Conservation (phyloP, 805 yeast genomes). For the Candida incommunis region DNA sequence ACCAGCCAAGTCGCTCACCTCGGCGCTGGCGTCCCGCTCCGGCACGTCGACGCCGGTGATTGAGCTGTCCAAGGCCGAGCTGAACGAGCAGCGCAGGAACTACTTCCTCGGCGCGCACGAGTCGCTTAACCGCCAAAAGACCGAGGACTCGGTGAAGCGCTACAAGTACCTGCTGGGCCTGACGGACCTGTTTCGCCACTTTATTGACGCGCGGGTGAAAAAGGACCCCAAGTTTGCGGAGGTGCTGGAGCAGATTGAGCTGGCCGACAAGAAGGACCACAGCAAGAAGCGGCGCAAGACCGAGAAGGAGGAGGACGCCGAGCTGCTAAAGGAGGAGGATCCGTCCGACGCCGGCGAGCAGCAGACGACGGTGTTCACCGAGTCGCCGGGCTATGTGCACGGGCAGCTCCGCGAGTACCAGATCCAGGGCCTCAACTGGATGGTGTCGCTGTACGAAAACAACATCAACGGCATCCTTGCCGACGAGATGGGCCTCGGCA, state of each 20-base stretch:
- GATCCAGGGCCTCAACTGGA: constrained; percentile 91
- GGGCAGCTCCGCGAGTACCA: constrained; percentile 86
- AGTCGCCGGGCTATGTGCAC: constrained; percentile 61
- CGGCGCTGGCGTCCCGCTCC: not conserved
- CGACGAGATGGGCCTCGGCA: constrained; percentile 97
- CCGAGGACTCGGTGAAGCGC: constrained; percentile 58
- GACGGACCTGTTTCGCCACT: constrained; percentile 78
- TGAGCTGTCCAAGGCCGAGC: constrained; percentile 12
- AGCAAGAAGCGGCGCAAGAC: constrained; percentile 54
- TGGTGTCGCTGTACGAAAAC: constrained; percentile 76
- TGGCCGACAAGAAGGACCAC: constrained; percentile 12
- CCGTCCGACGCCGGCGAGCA: constrained; percentile 35
- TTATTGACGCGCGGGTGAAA: constrained; percentile 67
- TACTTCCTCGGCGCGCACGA: constrained; percentile 19
- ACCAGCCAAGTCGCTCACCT: too few relatives aligned
- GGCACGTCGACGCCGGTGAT: constrained; percentile 11
- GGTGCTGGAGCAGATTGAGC: constrained; percentile 19
- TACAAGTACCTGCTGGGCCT: constrained; percentile 69
- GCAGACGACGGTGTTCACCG: constrained; percentile 66
- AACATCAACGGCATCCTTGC: constrained; percentile 86
- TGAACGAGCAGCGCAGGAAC: constrained; percentile 13
- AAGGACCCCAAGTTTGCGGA: constrained; percentile 50
- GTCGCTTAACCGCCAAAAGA: constrained; percentile 16
- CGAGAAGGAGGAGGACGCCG: constrained; percentile 93
- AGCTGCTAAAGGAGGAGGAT: constrained; percentile 70